A percentile compares a stretch with the other conserved stretches of the same genome.
phyloP scores from a whole-genome alignment of 139 green algal genomes.

The Auxenochlorella pyrenoidosa region DNA sequence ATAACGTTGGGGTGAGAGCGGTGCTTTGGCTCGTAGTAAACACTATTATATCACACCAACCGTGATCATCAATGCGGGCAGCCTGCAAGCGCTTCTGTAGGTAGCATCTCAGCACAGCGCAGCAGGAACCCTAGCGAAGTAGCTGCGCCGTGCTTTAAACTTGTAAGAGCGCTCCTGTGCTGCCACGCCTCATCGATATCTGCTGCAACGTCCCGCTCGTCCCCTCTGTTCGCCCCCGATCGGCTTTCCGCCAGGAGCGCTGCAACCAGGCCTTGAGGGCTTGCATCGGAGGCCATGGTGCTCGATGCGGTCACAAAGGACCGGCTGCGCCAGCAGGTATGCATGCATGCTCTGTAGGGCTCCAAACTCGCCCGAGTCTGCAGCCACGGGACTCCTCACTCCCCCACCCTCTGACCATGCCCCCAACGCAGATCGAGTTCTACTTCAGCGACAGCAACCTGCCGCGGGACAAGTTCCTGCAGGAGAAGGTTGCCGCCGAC shows the following conservation, averaged over 20 bases:
- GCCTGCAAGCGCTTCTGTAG: too few species aligned
- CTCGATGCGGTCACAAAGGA: slow-evolving; percentile 28
- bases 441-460: slow-evolving; percentile 95
- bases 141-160: too few species aligned
- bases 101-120: too few species aligned
- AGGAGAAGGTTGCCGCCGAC: slow-evolving; percentile 66
- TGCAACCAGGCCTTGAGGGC: neutral
- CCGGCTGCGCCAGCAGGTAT: slow-evolving; percentile 27
- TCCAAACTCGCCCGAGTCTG: neutral
- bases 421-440: slow-evolving; percentile 84
- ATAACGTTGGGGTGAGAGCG: too few species aligned
- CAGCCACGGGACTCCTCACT: neutral
- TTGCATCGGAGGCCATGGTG: slow-evolving; percentile 4
- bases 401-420: neutral
- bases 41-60: too few species aligned
- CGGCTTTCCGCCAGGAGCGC: neutral
- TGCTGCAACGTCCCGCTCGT: too few species aligned
- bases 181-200: too few species aligned
- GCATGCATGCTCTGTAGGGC: slow-evolving; percentile 2
- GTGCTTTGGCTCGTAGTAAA: too few species aligned
- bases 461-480: slow-evolving; percentile 86
- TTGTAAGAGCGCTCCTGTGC: too few species aligned
- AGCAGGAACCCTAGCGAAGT: too few species aligned
- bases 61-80: too few species aligned
- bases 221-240: too few species aligned